Evolutionary conservation across 2,329 filamentous ascomycete species (phyloP).

Genomic region (Fusarium luffae): DNA sequence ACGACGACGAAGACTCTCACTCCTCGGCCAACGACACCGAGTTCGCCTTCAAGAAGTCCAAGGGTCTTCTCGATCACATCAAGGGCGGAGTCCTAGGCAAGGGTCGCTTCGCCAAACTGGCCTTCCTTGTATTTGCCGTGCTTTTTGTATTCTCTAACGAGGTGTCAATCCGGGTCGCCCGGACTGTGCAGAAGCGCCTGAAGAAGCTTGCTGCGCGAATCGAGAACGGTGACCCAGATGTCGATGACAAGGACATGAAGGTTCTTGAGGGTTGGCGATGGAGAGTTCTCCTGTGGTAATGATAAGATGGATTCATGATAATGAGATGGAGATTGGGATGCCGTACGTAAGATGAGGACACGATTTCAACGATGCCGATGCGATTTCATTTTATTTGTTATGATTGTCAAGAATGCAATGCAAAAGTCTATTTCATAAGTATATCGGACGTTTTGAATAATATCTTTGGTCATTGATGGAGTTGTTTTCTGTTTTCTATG

Average conservation of each 20-base stretch:
- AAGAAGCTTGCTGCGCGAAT: conserved; percentile 60
- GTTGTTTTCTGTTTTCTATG: not conserved
- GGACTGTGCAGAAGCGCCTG: conserved; percentile 62
- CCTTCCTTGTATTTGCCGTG: conserved; percentile 66
- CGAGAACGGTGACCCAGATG: conserved; percentile 58
- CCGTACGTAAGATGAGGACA: conserved; percentile 45
- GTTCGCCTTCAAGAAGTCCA: conserved; percentile 65
- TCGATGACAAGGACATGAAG: conserved; percentile 62
- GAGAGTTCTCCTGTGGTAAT: conserved; percentile 62
- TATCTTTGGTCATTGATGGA: not conserved
- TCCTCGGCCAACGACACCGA: conserved; percentile 63
- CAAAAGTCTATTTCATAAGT: conserved; percentile 5
- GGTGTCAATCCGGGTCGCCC: conserved; percentile 65
- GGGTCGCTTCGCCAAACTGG: conserved; percentile 60
- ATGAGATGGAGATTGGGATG: conserved; percentile 19
- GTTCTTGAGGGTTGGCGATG: conserved; percentile 66
- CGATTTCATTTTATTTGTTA: conserved; percentile 34
- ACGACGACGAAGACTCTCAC: conserved; percentile 52
- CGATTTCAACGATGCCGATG: conserved; percentile 47
- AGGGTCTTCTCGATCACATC: conserved; percentile 62
- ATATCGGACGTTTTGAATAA: not conserved
- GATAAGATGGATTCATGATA: not conserved
- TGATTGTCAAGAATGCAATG: conserved; percentile 2
- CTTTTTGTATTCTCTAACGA: conserved; percentile 70
- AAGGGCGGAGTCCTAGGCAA: conserved; percentile 57